Base-by-base conservation (phyloP, 495 filamentous ascomycete species). In the Talaromyces liani region DNA sequence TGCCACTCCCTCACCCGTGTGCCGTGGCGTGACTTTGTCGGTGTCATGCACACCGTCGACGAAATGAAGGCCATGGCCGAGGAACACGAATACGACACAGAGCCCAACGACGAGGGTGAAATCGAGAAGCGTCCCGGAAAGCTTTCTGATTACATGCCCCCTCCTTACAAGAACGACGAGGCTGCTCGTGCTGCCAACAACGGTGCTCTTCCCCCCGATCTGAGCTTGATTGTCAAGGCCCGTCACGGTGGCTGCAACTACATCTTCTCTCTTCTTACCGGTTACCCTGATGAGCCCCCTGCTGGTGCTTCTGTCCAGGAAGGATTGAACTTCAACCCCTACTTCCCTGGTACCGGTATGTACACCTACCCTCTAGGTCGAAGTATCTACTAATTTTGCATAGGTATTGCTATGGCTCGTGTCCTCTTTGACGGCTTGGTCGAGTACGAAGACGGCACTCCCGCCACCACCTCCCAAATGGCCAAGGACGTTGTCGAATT, bases 281-380 rank as follows among this genome's bases (percentile, higher is more conserved):
- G 94, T 65, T 99, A 99, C 75, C 94, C 94, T 62, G 94, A 99
- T 69, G 93, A 99, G 80, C 85, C 92, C 56, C 94, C 94, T 12
- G 89, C 94, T 47, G 94, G 94, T 69, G 91, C 87, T 65, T 75
- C 79, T 64, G 85, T 99, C 66, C 83, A 84, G 63, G 84, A 87
- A 64, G 94, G 94, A 66, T 86, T 99, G 74, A 96, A 98, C 85
- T 99, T 99, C 86, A 99, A 99, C 86, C 94, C 94, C 29, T 99
- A 97, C 83, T 99, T 99, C 87, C 94, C 94, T 59, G 95, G 95
- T 69, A 98, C 94, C 66, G 94, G 85, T 84, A 79, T 55, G 78
- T 63, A 45, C 25, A 59, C 70, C 57, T 57, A 67, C 58, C 58
- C 34, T 25, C 27, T 56, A 2, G 18, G 16, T 41, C 1, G 29